phyloP scores from a whole-genome alignment of 495 filamentous ascomycete genomes.

The Ramalina intermedia region DNA sequence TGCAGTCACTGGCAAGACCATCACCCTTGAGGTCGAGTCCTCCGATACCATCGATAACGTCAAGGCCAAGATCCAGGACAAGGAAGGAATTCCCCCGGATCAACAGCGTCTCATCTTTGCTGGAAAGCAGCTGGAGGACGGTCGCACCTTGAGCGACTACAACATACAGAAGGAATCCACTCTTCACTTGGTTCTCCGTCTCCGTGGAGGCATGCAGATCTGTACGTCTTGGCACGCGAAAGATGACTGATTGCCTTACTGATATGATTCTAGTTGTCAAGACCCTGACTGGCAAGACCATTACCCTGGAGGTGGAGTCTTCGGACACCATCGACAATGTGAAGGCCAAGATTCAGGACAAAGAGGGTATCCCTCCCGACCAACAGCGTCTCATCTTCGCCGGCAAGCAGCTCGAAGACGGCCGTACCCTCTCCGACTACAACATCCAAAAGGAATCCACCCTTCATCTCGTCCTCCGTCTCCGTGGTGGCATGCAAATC shows the following conservation, averaged over 20 bases:
- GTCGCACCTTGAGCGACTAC: slow-evolving; percentile 91
- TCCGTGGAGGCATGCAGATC: slow-evolving; percentile 98
- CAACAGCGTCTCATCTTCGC: slow-evolving; percentile 65
- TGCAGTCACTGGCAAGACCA: slow-evolving; percentile 90
- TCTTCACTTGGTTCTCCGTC: slow-evolving; percentile 88
- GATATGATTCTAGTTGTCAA: slow-evolving; percentile 47
- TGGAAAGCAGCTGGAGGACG: slow-evolving; percentile 95
- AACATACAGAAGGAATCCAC: slow-evolving; percentile 99
- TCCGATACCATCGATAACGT: slow-evolving; percentile 98
- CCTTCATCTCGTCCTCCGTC: slow-evolving; percentile 54
- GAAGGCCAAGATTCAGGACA: slow-evolving; percentile 66
- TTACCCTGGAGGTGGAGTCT: slow-evolving; percentile 95
- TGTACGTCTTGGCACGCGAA: slow-evolving; percentile 40
- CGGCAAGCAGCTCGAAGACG: slow-evolving; percentile 59
- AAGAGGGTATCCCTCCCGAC: slow-evolving; percentile 66
- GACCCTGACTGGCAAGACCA: slow-evolving; percentile 92
- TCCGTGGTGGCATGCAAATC: slow-evolving; percentile 65
- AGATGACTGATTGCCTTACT: slow-evolving; percentile 4
- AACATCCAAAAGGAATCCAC: slow-evolving; percentile 64
- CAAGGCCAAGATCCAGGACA: slow-evolving; percentile 98
- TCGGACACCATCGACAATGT: slow-evolving; percentile 96
- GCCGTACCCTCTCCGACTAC: slow-evolving; percentile 57
- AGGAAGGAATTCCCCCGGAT: slow-evolving; percentile 96
- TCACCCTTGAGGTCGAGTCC: slow-evolving; percentile 97
- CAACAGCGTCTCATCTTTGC: slow-evolving; percentile 98